phyloP scores from a whole-genome alignment of 805 yeast genomes.

The Candida morakotiae region DNA sequence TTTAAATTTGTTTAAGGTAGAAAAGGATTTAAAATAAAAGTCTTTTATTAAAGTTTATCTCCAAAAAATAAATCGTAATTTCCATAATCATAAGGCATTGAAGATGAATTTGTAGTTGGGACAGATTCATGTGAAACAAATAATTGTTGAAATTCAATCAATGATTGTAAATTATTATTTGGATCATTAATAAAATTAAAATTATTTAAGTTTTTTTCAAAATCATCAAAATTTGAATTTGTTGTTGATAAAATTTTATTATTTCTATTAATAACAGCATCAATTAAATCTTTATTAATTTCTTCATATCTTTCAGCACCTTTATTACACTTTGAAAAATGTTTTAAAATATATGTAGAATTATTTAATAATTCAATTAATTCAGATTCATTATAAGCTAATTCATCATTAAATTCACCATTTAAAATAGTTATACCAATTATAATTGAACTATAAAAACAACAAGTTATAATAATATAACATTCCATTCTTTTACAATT shows the following conservation, averaged over 20 bases:
- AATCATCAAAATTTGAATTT: constrained; percentile 4
- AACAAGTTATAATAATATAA: constrained; percentile 13
- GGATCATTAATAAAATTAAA: constrained; percentile 12
- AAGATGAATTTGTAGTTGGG: constrained; percentile 5
- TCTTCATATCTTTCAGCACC: constrained; percentile 12
- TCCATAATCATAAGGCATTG: constrained; percentile 11
- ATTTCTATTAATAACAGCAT: constrained; percentile 6
- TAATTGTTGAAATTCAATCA: constrained; percentile 16
- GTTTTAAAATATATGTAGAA: constrained; percentile 9
- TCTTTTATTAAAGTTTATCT: constrained; percentile 8
- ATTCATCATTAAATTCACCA: constrained; percentile 10
- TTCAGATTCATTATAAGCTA: constrained; percentile 10
- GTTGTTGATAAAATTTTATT: too few species aligned
- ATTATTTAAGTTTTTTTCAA: constrained; percentile 9
- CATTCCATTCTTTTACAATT: constrained; percentile 11
- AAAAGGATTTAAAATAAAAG: background rate
- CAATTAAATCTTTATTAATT: constrained; percentile 9
- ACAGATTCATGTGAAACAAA: constrained; percentile 16
- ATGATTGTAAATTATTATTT: constrained; percentile 10
- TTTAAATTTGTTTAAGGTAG: too few species aligned
- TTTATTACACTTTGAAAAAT: constrained; percentile 10
- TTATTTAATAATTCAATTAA: constrained; percentile 9
- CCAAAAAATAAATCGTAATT: constrained; percentile 12
- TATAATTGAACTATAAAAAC: constrained; percentile 12
- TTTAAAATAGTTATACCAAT: constrained; percentile 9